Percentiles rank a stretch among this genome's conserved stretches.
phyloP scores from a whole-genome alignment of 371 early-diverging fungal genomes.

The Syncephalis plumigaleata region DNA sequence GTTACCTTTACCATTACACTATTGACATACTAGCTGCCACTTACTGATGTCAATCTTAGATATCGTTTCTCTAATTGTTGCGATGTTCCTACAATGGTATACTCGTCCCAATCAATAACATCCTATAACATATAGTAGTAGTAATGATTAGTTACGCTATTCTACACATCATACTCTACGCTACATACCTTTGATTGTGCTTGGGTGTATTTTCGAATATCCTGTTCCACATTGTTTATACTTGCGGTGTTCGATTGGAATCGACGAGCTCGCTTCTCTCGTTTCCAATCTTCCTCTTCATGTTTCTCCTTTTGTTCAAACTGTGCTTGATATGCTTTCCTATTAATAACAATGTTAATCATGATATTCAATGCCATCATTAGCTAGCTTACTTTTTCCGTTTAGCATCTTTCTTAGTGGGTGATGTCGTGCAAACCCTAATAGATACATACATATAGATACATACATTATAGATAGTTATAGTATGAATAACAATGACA shows the following conservation, averaged over 20 bases:
- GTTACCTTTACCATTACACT: neutral
- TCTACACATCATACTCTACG: neutral
- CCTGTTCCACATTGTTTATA: neutral
- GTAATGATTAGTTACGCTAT: neutral
- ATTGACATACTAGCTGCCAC: neutral
- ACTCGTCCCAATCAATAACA: conserved; percentile 56
- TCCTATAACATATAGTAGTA: conserved; percentile 20
- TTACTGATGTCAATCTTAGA: conserved; percentile 71
- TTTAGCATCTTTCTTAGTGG: neutral
- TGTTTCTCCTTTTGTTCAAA: conserved; percentile 2
- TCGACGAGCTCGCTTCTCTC: neutral
- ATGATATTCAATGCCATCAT: no score
- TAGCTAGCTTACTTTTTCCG: neutral
- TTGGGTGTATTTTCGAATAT: neutral
- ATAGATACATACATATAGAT: neutral
- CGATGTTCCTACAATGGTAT: conserved; percentile 79
- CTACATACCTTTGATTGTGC: neutral
- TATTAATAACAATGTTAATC: no score
- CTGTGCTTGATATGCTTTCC: neutral
- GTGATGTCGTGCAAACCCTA: no score
- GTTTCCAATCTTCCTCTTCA: conserved; percentile 5
- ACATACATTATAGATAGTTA: neutral
- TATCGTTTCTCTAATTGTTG: conserved; percentile 72
- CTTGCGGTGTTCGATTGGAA: neutral
- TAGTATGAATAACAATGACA: neutral